A percentile compares a stretch with the other conserved stretches of the same genome.
Conservation (phyloP, 805 yeast species). For the Zygosaccharomyces kombuchaensis region DNA sequence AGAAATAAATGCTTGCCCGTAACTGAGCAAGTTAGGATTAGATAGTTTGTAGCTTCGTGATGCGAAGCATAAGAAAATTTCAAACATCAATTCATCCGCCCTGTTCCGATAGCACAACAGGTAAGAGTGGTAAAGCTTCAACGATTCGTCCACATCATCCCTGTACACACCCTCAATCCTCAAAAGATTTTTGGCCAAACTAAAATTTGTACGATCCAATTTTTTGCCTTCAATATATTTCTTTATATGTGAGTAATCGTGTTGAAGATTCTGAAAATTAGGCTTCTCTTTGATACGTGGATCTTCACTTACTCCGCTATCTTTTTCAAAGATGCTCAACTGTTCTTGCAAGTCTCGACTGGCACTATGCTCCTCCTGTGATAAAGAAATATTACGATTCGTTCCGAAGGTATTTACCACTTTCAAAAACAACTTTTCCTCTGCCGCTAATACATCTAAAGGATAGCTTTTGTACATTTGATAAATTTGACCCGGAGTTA, state of each 20-base stretch:
- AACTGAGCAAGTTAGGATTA: slow-evolving; percentile 31
- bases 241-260: slow-evolving; percentile 14
- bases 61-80: slow-evolving; percentile 39
- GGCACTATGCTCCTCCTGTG: slow-evolving; percentile 18
- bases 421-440: slow-evolving; percentile 12
- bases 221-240: slow-evolving; percentile 35
- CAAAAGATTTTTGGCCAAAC: slow-evolving; percentile 17
- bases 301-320: slow-evolving; percentile 1
- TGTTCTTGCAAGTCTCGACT: slow-evolving; percentile 4
- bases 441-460: slow-evolving; percentile 9
- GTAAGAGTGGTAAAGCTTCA: slow-evolving; percentile 40
- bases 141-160: slow-evolving; percentile 26
- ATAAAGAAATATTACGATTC: slow-evolving; percentile 7
- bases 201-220: slow-evolving; percentile 30
- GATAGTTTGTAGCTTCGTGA: slow-evolving; percentile 38
- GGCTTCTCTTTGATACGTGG: slow-evolving; percentile 2
- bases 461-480: slow-evolving; percentile 13
- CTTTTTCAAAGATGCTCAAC: background rate
- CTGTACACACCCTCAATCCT: slow-evolving; percentile 21
- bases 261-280: background rate
- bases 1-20: slow-evolving; percentile 39
- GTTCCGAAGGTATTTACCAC: slow-evolving; percentile 18
- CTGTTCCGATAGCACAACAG: slow-evolving; percentile 39
- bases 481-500: slow-evolving; percentile 20
- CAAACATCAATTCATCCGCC: slow-evolving; percentile 40